Base-by-base conservation (phyloP, 2,329 filamentous ascomycete genomes). In the Pestalotiopsis fici region DNA sequence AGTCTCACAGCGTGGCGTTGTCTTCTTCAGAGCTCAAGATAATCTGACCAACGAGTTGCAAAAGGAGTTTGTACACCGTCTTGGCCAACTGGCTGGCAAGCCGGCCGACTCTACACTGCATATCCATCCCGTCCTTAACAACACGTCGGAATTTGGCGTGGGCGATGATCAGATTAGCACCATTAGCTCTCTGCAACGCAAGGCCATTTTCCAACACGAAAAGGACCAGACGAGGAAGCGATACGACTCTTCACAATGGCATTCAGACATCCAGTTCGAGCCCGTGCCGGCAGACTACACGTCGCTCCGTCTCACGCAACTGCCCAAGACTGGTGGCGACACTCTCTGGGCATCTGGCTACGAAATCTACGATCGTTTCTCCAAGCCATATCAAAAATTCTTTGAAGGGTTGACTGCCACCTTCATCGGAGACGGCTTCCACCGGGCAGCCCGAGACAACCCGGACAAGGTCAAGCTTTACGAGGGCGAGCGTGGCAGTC, bases 331-430 rank as follows among this genome's bases (percentile, higher is more conserved):
- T 0, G 88, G 88, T 6, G 84, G 87, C 25, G 73, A 90, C 72
- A 89, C 88, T 13, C 82, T 90, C 5, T 90, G 88, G 87, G 88
- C 87, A 0, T 88, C 86, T 1, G 87, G 87, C 1, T 90, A 90
- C 69, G 88, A 90, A 65, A 73, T 88, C 18, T 89, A 87, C 66
- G 87, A 90, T 71, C 81, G 86, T 4, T 79, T 89, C 57, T 86
- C 83, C 2, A 74, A 78, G 11, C 77, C 85, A 0, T 86, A 86
- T 68, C 83, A 84, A 69, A 79, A 80, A 59, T 86, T 88, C 72
- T 79, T 88, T 35, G 86, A 88, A 66, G 75, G 78, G 0, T 72
- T 88, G 5, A 87, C 84, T 0, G 86, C 82, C 0, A 85, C 82
- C 0, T 86, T 82, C 63, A 75, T 72, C 7, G 79, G 78, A 4